Evolutionary conservation across 2,329 filamentous ascomycete species (phyloP), one percentile per base, ranked within the genome.

Genomic region (Cordyceps pruinosa): DNA sequence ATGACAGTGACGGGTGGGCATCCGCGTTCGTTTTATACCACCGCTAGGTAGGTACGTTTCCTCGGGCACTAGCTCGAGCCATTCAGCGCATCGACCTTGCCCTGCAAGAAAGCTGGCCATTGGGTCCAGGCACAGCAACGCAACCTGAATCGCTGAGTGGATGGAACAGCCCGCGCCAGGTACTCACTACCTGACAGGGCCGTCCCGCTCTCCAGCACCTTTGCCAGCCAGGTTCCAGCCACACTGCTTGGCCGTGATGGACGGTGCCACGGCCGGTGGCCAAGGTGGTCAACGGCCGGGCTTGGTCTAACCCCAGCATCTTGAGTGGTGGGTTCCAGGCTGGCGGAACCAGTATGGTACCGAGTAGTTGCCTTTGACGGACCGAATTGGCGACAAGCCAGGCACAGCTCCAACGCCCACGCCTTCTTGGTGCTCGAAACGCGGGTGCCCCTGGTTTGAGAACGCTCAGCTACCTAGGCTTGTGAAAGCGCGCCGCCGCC

Each of bases 81-180:
- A n/a, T 32, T 41, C 19, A 13, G n/a, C 13, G 32, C n/a, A 37
- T 39, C 30, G 3, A 6, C n/a, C n/a, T n/a, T n/a, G n/a, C n/a
- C n/a, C n/a, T n/a, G n/a, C n/a, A n/a, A n/a, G 26, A 25, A 48
- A 34, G 49, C 28, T 49, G 53, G 53, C 23, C 28, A 42, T 23
- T 30, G 17, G 42, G 32, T n/a, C 44, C 19, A 48, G 53, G 45
- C 44, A 42, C 44, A 48, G 26, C 42, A 49, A 12, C 34, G 12
- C 26, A 32, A 56, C 53, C 53, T 56, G 53, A 56, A 42, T 56
- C 53, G 53, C 25, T n/a, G 34, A 34, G 53, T 48, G 53, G 44
- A 41, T 56, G 34, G 25, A 19, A 41, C 34, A 39, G 12, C 17
- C 25, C 35, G 13, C 15, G 28, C 23, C 10, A 56, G 12, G 41